Base-by-base conservation (phyloP, 1,284 basidiomycete species). In the Rhizopogon parksii region DNA sequence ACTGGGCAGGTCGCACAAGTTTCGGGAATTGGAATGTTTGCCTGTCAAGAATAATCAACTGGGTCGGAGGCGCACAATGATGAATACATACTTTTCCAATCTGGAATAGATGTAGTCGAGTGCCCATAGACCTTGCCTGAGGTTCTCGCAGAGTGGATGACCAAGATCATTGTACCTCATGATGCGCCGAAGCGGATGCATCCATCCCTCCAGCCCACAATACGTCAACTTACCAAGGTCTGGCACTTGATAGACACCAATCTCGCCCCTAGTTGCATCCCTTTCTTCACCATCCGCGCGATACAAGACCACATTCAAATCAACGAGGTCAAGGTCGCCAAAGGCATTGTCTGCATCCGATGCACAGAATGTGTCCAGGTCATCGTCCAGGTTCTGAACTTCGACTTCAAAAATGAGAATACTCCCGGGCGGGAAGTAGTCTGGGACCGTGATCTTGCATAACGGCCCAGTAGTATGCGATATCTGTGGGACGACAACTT, bases 131-230 rank as follows among this genome's bases (percentile, higher is more conserved):
- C 95, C 94, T 43, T 87, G 77, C 53, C 95, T 79, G 50, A 97
- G 68, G 66, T 97, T 91, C 7, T 75, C 83, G 61, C 91, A 95
- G 4, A 97, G 75, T 0, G 92, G 80, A 66, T 96, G 92, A 0
- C 95, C 94, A 6, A 97, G 77, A 64, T 97, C 93, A 66, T 96
- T 97, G 62, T 82, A 79, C 55, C 76, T 74, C 80, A 94, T 93
- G 62, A 96, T 82, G 54, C 83, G 79, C 37, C 81, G 76, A 48
- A 97, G 71, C 0, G 85, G 84, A 56, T 87, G 82, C 91, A 97
- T 96, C 91, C 93, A 97, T 1, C 94, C 95, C 66, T 97, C 91
- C 46, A 97, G 68, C 25, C 94, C 94, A 62, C 92, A 96, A 68
- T 95, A 97, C 9, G 81, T 82, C 62, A 93, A 71, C 50, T 78